Base-by-base conservation (phyloP, 1,284 basidiomycete genomes). In the Leucoagaricus sp. region DNA sequence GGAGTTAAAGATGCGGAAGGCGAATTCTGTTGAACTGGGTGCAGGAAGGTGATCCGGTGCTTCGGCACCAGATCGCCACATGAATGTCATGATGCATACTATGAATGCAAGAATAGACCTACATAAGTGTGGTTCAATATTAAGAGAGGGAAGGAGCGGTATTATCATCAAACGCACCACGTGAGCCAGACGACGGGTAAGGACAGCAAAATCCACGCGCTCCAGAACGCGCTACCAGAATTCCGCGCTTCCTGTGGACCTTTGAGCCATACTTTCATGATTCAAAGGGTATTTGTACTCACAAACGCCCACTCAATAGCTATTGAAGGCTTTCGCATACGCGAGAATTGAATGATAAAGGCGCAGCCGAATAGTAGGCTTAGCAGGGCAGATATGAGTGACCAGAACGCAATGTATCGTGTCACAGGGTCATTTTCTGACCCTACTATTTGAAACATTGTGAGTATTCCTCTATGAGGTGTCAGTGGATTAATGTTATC, bases 301-400 rank as follows among this genome's bases (percentile, higher is more conserved):
- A 87, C 86, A 68, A 85, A 78, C 1, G 86, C 86, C 84, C 86
- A 90, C 58, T 80, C 75, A 1, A 81, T 78, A n/a, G 87, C 88
- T 60, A 85, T 84, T 65, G 84, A 75, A 75, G 88, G 84, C 58
- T 75, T 83, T 31, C 80, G 77, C 89, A 91, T 90, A 1, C 79
- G 82, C 12, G 81, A 81, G 62, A 90, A 90, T n/a, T 86, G 76
- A 29, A 90, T 76, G 49, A 88, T 87, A 65, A 85, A 90, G 36
- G 87, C 75, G 64, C 87, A 87, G 0, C 89, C 88, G 65, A 81
- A 90, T 0, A 81, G 76, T 26, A 91, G 66, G 61, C 84, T 86
- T 78, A 87, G 82, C 31, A 89, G 65, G 1, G 85, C 83, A 53
- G 82, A 86, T 0, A 83, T 74, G 25, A 90, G 71, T 0, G 87